Evolutionary conservation across 2,329 filamentous ascomycete species (phyloP).

Genomic region (Colletotrichum graminicola): DNA sequence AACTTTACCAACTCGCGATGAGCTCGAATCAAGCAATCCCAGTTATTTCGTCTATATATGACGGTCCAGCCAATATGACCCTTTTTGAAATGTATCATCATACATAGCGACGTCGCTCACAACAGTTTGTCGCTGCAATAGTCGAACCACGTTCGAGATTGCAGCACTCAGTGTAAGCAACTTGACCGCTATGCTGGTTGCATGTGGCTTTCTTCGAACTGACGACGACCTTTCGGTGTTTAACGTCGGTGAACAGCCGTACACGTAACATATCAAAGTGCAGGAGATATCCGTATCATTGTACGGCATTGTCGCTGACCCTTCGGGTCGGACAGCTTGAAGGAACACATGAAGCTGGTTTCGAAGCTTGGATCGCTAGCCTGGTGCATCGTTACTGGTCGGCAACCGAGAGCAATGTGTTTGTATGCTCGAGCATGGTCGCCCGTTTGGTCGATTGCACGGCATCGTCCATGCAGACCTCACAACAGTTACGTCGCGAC

Average conservation of each 20-base stretch:
- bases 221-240: background rate
- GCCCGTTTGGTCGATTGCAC: slow-evolving; percentile 2
- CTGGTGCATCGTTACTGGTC: background rate
- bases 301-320: background rate
- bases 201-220: no score
- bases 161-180: background rate
- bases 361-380: background rate
- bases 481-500: background rate
- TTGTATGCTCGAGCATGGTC: slow-evolving; percentile 1
- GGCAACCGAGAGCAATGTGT: background rate
- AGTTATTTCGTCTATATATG: no score
- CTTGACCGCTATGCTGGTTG: no score
- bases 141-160: background rate
- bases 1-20: background rate
- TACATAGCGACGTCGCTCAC: background rate
- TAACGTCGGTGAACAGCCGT: background rate
- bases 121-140: background rate
- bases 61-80: no score
- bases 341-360: background rate
- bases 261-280: background rate
- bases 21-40: background rate
- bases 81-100: no score
- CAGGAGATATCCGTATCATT: background rate
- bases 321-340: background rate
- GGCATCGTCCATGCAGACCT: background rate